These are phyloP conservation scores for Aspergillus hiratsukae DNA, from an alignment of 2,329 filamentous ascomycete genomes.

Conservation along the genomic window DNA sequence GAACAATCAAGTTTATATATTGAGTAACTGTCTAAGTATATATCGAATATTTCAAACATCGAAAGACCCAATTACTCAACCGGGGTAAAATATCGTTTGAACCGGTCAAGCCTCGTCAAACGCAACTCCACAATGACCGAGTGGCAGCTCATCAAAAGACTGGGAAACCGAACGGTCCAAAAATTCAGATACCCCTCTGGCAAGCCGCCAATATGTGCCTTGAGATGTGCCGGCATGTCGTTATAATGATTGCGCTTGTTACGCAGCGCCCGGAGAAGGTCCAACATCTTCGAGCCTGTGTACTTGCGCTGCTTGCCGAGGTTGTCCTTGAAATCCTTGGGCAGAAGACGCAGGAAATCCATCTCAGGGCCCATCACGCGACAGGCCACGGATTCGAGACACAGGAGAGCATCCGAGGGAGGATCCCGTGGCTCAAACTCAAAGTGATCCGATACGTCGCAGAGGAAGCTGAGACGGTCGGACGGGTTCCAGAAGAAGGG, in stretches of 20 bases:
- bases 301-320: conserved; percentile 95
- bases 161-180: conserved; percentile 76
- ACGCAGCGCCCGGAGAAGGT: conserved; percentile 79
- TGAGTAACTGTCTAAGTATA: neutral
- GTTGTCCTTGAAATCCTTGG: conserved; percentile 78
- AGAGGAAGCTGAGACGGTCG: conserved; percentile 87
- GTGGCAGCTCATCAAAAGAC: conserved; percentile 73
- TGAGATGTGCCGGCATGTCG: conserved; percentile 82
- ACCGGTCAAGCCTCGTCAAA: conserved; percentile 46
- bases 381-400: conserved; percentile 49
- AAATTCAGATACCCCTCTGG: conserved; percentile 79
- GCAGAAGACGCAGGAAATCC: conserved; percentile 74
- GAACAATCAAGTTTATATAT: neutral
- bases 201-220: conserved; percentile 65
- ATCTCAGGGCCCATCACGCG: conserved; percentile 50
- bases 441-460: conserved; percentile 93
- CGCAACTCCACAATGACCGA: conserved; percentile 64
- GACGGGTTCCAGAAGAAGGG: conserved; percentile 95
- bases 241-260: conserved; percentile 99
- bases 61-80: conserved; percentile 20
- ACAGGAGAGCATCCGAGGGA: conserved; percentile 62
- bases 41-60: neutral
- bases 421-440: conserved; percentile 87
- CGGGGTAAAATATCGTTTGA: conserved; percentile 39
- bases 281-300: conserved; percentile 74